Evolutionary conservation across 495 filamentous ascomycete genomes (phyloP).

Genomic region (Trichoderma reesei): DNA sequence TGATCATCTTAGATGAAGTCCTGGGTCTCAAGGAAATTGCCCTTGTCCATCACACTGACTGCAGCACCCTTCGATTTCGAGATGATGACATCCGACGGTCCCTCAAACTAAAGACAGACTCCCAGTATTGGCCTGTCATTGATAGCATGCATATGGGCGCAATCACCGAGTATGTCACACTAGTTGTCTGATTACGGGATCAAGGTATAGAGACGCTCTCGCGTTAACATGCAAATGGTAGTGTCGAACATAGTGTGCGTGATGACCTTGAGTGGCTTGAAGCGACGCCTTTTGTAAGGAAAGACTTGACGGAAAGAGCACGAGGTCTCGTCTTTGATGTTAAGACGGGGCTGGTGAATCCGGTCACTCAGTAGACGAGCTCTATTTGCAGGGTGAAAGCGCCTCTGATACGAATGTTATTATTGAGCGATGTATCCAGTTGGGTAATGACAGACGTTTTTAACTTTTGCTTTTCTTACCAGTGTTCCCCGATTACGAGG

Average conservation of each 20-base stretch:
- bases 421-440: too few relatives aligned
- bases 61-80: conserved; percentile 15
- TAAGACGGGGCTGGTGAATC: conserved; percentile 21
- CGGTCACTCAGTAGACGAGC: not conserved
- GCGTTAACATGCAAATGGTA: conserved; percentile 5
- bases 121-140: conserved; percentile 13
- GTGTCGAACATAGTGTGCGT: conserved; percentile 19
- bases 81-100: conserved; percentile 10
- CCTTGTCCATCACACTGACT: conserved; percentile 22
- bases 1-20: conserved; percentile 17
- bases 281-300: conserved; percentile 17
- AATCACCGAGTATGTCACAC: not conserved
- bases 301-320: conserved; percentile 16
- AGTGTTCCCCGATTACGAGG: not conserved
- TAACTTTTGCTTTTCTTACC: not conserved
- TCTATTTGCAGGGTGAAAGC: not conserved
- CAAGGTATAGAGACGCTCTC: too few relatives aligned
- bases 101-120: conserved; percentile 9
- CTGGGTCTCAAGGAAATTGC: conserved; percentile 16
- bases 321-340: conserved; percentile 25
- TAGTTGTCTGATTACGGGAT: too few relatives aligned
- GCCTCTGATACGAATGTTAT: not conserved
- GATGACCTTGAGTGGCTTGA: conserved; percentile 20
- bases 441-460: too few relatives aligned
- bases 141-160: conserved; percentile 4